A percentile compares a stretch with the other conserved stretches of the same genome.
Conservation (phyloP, 2,329 filamentous ascomycete genomes). For the Meredithiella fracta region DNA sequence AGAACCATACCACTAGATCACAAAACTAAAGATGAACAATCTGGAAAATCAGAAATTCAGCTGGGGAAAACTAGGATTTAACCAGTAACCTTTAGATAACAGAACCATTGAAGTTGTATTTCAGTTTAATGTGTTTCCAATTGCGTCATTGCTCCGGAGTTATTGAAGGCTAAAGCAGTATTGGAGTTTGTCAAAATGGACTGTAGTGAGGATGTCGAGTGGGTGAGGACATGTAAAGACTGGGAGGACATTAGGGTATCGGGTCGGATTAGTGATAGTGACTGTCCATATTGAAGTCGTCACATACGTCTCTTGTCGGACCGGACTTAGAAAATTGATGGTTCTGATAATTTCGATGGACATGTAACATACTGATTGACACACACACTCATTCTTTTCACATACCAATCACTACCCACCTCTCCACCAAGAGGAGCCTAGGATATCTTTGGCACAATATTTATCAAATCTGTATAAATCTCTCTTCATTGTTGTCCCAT, state of each 20-base stretch:
- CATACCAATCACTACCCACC: neutral
- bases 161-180: no score
- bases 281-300: no score
- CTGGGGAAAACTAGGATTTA: constrained; percentile 5
- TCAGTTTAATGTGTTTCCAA: constrained; percentile 5
- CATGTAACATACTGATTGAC: neutral
- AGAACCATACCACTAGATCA: constrained; percentile 58
- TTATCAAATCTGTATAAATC: neutral
- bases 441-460: neutral
- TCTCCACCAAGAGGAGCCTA: no score
- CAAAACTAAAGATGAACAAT: constrained; percentile 26
- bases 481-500: neutral
- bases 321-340: no score
- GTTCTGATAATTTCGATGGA: no score
- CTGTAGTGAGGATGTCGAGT: no score
- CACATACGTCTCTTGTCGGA: no score
- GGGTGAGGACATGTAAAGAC: no score
- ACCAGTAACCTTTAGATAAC: constrained; percentile 5
- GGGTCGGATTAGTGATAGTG: neutral
- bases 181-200: no score
- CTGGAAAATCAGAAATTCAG: neutral
- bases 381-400: neutral
- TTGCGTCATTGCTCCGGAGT: constrained; percentile 2
- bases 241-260: no score
- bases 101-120: constrained; percentile 1